Base-by-base conservation (phyloP, 106 monocot species). In the Platanthera zijinensis region DNA sequence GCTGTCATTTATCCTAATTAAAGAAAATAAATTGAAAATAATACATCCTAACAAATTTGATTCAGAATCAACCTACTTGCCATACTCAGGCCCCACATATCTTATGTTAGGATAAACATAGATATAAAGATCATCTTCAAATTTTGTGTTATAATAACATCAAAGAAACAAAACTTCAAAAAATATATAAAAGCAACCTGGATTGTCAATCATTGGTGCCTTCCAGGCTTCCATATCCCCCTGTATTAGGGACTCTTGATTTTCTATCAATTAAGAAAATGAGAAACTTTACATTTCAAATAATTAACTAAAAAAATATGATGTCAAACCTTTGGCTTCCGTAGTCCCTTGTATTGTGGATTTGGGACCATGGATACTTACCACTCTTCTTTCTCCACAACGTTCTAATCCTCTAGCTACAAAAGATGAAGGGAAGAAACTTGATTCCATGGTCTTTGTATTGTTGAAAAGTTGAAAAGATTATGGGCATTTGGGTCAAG, bases 151-250 rank as follows among this genome's bases (percentile, higher is more conserved):
- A 30, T 57, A 51, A 14, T 3, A 78, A 61, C n/a, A 53, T 54
- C 30, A 69, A 54, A 2, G 53, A 62, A 70, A n/a, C n/a, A n/a
- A n/a, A n/a, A n/a, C n/a, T n/a, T n/a, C n/a, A n/a, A n/a, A n/a
- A n/a, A n/a, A n/a, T n/a, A n/a, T n/a, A n/a, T n/a, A n/a, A n/a
- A n/a, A n/a, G n/a, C n/a, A n/a, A 94, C 94, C 94, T 80, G 92
- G 92, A 82, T 95, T 95, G 76, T 92, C 95, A 50, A 95, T 90
- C 86, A 95, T 82, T 11, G 95, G 95, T 12, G 88, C 89, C n/a
- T n/a, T n/a, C n/a, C n/a, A n/a, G n/a, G n/a, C 69, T 83, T 85
- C 95, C 95, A 95, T 79, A 90, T 95, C 8, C 92, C 95, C 80
- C 88, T 86, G 88, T 88, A 95, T 17, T 88, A 70, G 5, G 92